A percentile compares a stretch with the other conserved stretches of the same genome.
Conservation (phyloP, 2,329 filamentous ascomycete species). For the Phialophora macrospora region DNA sequence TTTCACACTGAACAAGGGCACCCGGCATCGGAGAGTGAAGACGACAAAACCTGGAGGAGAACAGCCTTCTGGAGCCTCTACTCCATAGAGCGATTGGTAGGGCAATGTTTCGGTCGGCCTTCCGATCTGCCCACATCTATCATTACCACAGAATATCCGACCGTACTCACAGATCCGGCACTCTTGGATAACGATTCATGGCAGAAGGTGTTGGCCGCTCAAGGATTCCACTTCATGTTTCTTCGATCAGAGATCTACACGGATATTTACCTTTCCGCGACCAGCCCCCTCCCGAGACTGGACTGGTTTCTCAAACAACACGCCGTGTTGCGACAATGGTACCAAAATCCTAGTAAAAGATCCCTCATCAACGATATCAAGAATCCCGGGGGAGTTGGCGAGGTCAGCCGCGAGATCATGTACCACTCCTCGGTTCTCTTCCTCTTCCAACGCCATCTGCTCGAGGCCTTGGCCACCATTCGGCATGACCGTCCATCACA, state of each 20-base stretch:
- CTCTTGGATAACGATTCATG: constrained; percentile 5
- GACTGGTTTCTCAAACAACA: background rate
- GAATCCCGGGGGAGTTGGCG: background rate
- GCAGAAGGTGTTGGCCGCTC: constrained; percentile 8
- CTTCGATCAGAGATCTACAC: background rate
- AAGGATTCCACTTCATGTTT: constrained; percentile 15
- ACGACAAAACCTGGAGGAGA: constrained; percentile 9
- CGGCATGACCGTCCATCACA: background rate
- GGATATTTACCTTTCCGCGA: background rate
- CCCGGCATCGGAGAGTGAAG: constrained; percentile 6
- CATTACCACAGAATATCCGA: constrained; percentile 19
- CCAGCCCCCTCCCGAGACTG: background rate
- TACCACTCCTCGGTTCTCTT: constrained; percentile 19
- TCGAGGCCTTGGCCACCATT: constrained; percentile 8
- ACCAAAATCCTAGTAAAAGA: constrained; percentile 13
- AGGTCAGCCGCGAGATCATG: constrained; percentile 11
- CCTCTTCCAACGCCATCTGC: constrained; percentile 18
- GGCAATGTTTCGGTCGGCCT: constrained; percentile 19
- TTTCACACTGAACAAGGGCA: constrained; percentile 16
- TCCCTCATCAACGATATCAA: background rate
- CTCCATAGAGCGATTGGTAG: constrained; percentile 18
- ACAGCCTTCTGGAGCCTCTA: constrained; percentile 20
- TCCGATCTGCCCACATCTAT: constrained; percentile 17
- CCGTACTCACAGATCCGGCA: constrained; percentile 1
- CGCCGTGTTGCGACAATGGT: constrained; percentile 3